A percentile compares a stretch with the other conserved stretches of the same genome.
Evolutionary conservation across 257 asterid genomes (phyloP).

Genomic region (Solanum commersonii): DNA sequence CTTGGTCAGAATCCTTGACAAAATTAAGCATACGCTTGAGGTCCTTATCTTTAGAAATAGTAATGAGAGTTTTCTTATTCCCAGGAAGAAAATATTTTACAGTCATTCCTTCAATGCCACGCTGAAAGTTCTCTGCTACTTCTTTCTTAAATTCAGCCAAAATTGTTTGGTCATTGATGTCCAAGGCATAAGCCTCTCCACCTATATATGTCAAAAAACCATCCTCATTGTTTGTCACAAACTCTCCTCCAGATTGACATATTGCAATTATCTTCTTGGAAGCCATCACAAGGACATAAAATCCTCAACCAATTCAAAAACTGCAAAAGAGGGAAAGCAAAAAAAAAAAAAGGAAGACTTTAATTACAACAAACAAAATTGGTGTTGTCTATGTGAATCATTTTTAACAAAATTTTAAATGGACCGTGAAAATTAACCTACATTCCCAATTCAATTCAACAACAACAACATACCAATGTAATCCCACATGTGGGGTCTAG

Average conservation of each 20-base stretch:
- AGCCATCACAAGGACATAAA: slow-evolving; percentile 30
- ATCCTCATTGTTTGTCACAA: slow-evolving; percentile 69
- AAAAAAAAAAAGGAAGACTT: not conserved
- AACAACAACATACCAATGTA: not conserved
- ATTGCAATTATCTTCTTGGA: slow-evolving; percentile 77
- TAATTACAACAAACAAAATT: not conserved
- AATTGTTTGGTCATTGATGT: slow-evolving; percentile 63
- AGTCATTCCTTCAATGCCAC: slow-evolving; percentile 44
- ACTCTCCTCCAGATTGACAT: slow-evolving; percentile 96
- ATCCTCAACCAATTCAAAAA: not conserved
- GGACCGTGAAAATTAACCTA: not conserved
- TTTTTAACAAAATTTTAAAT: not conserved
- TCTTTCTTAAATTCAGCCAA: slow-evolving; percentile 81
- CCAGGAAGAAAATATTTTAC: slow-evolving; percentile 93
- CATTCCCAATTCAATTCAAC: not conserved
- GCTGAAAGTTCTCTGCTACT: slow-evolving; percentile 72
- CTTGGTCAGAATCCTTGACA: slow-evolving; percentile 87
- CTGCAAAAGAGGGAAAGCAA: not conserved
- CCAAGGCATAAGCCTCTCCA: slow-evolving; percentile 95
- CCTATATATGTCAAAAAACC: slow-evolving; percentile 72
- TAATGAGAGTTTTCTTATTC: slow-evolving; percentile 81
- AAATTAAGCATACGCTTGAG: slow-evolving; percentile 91
- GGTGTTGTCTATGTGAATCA: not conserved
- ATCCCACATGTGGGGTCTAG: not conserved
- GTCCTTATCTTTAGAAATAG: slow-evolving; percentile 91